These are phyloP conservation scores for Penicillium flavigenum DNA, from an alignment of 495 filamentous ascomycete species.

Conservation along the genomic window DNA sequence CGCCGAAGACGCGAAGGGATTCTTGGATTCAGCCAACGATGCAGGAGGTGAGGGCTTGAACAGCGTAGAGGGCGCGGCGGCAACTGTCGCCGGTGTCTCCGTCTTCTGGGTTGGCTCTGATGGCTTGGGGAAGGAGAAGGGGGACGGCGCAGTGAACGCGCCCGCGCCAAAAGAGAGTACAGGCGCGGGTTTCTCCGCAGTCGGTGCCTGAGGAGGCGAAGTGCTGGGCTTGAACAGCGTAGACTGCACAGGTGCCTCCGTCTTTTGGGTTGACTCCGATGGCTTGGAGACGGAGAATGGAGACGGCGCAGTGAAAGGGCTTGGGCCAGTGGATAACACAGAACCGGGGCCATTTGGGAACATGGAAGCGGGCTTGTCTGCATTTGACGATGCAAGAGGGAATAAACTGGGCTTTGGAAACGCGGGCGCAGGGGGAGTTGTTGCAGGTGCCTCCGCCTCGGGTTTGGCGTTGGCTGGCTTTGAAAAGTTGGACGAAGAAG, in stretches of 20 bases:
- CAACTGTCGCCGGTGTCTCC: not conserved
- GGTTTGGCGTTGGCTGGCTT: not conserved
- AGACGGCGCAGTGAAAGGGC: conserved; percentile 9
- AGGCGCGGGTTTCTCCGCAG: not conserved
- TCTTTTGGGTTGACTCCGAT: conserved; percentile 6
- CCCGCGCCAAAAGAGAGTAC: not conserved
- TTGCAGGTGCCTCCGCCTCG: not conserved
- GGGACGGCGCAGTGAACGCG: conserved; percentile 9
- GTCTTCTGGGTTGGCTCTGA: conserved; percentile 7
- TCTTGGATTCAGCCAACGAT: not conserved
- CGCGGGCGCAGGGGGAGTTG: not conserved
- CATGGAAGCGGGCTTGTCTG: not conserved
- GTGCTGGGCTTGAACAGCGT: conserved; percentile 1
- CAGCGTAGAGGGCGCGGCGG: conserved; percentile 3
- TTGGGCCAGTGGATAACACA: not conserved
- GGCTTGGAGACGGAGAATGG: conserved; percentile 19
- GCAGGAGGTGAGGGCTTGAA: not conserved
- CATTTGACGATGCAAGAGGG: not conserved
- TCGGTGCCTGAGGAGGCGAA: not conserved
- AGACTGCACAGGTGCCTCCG: not conserved
- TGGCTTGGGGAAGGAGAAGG: conserved; percentile 19
- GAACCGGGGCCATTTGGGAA: not conserved
- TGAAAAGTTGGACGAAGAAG: not conserved
- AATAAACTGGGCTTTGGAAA: not conserved
- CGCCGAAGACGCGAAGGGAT: not conserved